phyloP scores from a whole-genome alignment of 768 basidiomycete genomes.

The Dioszegia aurantiaca region DNA sequence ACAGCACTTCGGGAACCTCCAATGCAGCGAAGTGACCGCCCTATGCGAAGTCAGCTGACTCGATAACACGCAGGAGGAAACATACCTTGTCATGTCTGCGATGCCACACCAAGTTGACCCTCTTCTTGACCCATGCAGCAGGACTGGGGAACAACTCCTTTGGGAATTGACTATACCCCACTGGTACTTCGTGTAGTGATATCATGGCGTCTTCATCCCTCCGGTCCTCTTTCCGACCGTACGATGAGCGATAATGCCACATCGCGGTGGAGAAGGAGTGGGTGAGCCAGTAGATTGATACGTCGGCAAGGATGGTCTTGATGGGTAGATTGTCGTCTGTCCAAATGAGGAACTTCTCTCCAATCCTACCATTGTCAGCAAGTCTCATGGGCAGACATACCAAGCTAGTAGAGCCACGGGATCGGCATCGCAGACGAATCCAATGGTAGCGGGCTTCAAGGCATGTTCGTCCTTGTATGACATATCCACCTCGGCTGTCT shows the following conservation, averaged over 20 bases:
- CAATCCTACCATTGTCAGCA: conserved; percentile 50
- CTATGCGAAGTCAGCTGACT: conserved; percentile 12
- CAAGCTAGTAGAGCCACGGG: conserved; percentile 20
- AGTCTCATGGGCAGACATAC: conserved; percentile 3
- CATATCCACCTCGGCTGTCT: conserved; percentile 13
- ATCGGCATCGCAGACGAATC: conserved; percentile 10
- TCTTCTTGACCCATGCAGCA: conserved; percentile 40
- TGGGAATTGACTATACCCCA: conserved; percentile 48
- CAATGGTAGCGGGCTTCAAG: conserved; percentile 17
- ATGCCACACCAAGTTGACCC: conserved; percentile 43
- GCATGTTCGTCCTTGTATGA: conserved; percentile 20
- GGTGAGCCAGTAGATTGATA: conserved; percentile 48
- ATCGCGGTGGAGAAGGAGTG: conserved; percentile 25
- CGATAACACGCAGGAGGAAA: background rate
- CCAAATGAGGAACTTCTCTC: conserved; percentile 51
- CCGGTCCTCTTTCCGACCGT: conserved; percentile 16
- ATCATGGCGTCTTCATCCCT: conserved; percentile 13
- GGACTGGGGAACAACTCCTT: conserved; percentile 45
- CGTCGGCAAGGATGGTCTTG: conserved; percentile 32
- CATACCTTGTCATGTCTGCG: conserved; percentile 45
- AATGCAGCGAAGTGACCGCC: conserved; percentile 53
- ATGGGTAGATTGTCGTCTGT: conserved; percentile 32
- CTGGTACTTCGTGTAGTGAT: conserved; percentile 24
- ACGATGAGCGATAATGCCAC: conserved; percentile 22
- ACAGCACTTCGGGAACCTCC: conserved; percentile 45